These are phyloP conservation scores for Plectosphaerella plurivora DNA, from an alignment of 2,329 filamentous ascomycete genomes.

Conservation along the genomic window DNA sequence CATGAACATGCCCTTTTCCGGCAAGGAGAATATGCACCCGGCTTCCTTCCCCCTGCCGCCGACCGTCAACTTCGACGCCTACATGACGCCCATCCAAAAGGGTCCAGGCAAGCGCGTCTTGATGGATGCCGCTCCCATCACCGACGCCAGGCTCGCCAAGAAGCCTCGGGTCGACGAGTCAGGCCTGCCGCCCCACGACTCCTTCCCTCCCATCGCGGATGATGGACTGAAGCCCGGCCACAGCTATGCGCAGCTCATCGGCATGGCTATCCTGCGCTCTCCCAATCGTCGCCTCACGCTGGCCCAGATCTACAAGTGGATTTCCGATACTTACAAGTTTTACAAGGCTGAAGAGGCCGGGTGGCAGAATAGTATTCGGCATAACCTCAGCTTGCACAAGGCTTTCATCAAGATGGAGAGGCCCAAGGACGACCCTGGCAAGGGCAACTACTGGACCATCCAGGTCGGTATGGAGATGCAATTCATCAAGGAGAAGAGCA, in stretches of 20 bases:
- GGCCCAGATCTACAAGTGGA: constrained; percentile 98
- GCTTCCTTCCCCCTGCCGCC: constrained; percentile 44
- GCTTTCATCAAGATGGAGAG: constrained; percentile 93
- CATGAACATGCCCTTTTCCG: constrained; percentile 25
- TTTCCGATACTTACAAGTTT: constrained; percentile 88
- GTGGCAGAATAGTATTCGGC: constrained; percentile 98
- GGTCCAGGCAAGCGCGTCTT: constrained; percentile 56
- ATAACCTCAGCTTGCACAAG: constrained; percentile 96
- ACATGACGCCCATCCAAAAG: constrained; percentile 39
- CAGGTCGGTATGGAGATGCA: constrained; percentile 82
- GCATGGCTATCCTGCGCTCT: constrained; percentile 91
- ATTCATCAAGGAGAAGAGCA: constrained; percentile 83
- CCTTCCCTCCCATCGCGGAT: constrained; percentile 79
- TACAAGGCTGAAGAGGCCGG: constrained; percentile 81
- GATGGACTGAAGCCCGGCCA: constrained; percentile 85
- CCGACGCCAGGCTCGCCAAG: constrained; percentile 61
- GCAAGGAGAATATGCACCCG: constrained; percentile 55
- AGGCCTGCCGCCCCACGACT: constrained; percentile 62
- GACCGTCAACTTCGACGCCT: constrained; percentile 45
- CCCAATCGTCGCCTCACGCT: constrained; percentile 80
- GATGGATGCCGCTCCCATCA: constrained; percentile 69
- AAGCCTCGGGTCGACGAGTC: constrained; percentile 59
- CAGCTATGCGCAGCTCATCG: constrained; percentile 93
- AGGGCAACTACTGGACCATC: constrained; percentile 97
- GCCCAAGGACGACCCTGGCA: constrained; percentile 94